Conservation (phyloP, 2,329 filamentous ascomycete species). For the Aspergillus versicolor region DNA sequence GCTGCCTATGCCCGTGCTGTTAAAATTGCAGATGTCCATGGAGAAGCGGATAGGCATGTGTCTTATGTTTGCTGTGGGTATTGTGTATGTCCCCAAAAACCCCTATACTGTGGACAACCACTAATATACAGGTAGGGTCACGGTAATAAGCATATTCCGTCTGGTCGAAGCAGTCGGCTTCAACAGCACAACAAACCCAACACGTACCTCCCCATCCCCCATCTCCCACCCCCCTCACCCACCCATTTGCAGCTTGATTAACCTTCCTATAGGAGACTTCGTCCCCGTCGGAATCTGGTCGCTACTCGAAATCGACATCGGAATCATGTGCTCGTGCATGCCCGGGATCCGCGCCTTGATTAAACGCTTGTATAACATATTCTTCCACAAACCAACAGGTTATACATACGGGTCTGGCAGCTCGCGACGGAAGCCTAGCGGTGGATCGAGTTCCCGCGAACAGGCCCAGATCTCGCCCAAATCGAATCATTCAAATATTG, state of each 20-base stretch:
- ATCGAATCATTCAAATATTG: not conserved
- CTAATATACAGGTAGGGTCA: no score
- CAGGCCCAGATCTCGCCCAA: not conserved
- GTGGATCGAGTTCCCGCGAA: not conserved
- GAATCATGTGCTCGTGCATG: conserved; percentile 6
- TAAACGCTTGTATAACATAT: not conserved
- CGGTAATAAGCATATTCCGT: not conserved
- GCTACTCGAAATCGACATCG: conserved; percentile 1
- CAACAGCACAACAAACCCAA: conserved; percentile 4
- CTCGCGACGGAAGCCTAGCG: not conserved
- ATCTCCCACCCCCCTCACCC: not conserved
- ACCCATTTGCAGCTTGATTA: not conserved
- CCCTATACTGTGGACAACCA: no score
- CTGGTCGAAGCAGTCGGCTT: conserved; percentile 1
- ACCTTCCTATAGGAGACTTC: conserved; percentile 8
- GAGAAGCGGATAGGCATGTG: not conserved
- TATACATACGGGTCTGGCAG: not conserved
- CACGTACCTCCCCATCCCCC: not conserved
- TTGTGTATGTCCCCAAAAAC: not conserved
- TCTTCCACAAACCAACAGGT: not conserved
- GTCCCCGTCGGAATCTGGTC: conserved; percentile 3
- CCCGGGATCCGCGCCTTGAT: not conserved
- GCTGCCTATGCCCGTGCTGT: not conserved
- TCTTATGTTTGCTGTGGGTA: conserved; percentile 1
- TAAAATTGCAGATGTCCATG: not conserved